Evolutionary conservation across 2,329 filamentous ascomycete species (phyloP).

Genomic region (Emergomyces pasteurianus): DNA sequence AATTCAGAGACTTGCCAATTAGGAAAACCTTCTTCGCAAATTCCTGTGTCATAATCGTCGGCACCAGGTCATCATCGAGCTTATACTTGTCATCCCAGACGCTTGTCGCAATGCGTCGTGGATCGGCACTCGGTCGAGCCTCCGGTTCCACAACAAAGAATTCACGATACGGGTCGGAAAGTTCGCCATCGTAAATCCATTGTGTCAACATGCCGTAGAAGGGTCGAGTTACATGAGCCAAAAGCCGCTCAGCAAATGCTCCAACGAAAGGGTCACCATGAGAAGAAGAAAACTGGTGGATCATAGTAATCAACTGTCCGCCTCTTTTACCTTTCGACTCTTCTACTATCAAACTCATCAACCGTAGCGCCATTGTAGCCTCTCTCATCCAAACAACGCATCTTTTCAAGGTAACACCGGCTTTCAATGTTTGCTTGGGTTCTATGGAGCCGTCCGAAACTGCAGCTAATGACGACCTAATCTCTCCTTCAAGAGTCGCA

Average conservation of each 20-base stretch:
- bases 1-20: constrained; percentile 96
- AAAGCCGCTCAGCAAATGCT: constrained; percentile 78
- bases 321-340: constrained; percentile 72
- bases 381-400: constrained; percentile 97
- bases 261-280: constrained; percentile 93
- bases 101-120: constrained; percentile 54
- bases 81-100: constrained; percentile 99
- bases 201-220: constrained; percentile 94
- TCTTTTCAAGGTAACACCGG: constrained; percentile 84
- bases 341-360: constrained; percentile 91
- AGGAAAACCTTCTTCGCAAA: constrained; percentile 95
- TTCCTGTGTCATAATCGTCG: constrained; percentile 82
- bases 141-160: constrained; percentile 89
- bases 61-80: constrained; percentile 72
- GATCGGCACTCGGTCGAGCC: constrained; percentile 38
- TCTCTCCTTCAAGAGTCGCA: constrained; percentile 84
- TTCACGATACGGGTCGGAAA: constrained; percentile 89
- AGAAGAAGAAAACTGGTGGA: constrained; percentile 84
- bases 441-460: constrained; percentile 42
- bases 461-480: constrained; percentile 65
- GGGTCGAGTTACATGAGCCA: constrained; percentile 76
- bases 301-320: constrained; percentile 83
- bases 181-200: constrained; percentile 97
- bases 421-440: constrained; percentile 62
- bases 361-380: constrained; percentile 82